Evolutionary conservation across 805 yeast species (phyloP).

Genomic region (Candida silvicultrix): DNA sequence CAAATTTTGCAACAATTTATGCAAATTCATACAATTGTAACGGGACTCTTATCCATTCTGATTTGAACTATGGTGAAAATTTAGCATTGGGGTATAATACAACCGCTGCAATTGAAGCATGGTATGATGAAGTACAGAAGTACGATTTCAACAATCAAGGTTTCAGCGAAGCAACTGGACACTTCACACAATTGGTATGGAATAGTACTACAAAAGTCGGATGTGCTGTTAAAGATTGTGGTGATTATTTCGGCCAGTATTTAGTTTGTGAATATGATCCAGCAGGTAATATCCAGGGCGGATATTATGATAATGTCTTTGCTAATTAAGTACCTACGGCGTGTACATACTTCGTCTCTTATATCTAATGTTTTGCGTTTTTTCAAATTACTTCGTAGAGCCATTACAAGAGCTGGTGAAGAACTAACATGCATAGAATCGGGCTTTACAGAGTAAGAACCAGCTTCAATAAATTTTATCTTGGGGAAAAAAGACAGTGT

Average conservation of each 20-base stretch:
- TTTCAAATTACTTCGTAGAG: too few species aligned
- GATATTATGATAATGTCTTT: conserved; percentile 30
- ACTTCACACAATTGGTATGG: conserved; percentile 82
- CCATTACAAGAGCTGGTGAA: too few species aligned
- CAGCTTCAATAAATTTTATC: too few species aligned
- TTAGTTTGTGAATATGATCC: conserved; percentile 65
- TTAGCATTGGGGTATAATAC: conserved; percentile 65
- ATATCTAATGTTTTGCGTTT: too few species aligned
- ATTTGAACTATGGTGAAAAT: conserved; percentile 71
- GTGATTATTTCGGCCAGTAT: conserved; percentile 42
- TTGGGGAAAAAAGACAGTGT: too few species aligned
- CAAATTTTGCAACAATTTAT: conserved; percentile 47
- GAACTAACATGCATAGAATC: too few species aligned
- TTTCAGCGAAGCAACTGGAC: conserved; percentile 51
- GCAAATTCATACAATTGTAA: conserved; percentile 53
- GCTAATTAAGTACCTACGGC: too few species aligned
- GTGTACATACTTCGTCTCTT: too few species aligned
- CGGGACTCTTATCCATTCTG: conserved; percentile 55
- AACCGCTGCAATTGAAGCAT: conserved; percentile 60
- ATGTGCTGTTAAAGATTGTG: conserved; percentile 62
- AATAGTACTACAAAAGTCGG: conserved; percentile 53
- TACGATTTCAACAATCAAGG: conserved; percentile 48
- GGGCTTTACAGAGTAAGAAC: too few species aligned
- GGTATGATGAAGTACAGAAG: conserved; percentile 60
- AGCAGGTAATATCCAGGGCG: conserved; percentile 57